Percentiles rank a stretch among this genome's conserved stretches.
These are phyloP conservation scores for Colletotrichum filicis DNA, from an alignment of 2,329 filamentous ascomycete genomes.

Conservation along the genomic window DNA sequence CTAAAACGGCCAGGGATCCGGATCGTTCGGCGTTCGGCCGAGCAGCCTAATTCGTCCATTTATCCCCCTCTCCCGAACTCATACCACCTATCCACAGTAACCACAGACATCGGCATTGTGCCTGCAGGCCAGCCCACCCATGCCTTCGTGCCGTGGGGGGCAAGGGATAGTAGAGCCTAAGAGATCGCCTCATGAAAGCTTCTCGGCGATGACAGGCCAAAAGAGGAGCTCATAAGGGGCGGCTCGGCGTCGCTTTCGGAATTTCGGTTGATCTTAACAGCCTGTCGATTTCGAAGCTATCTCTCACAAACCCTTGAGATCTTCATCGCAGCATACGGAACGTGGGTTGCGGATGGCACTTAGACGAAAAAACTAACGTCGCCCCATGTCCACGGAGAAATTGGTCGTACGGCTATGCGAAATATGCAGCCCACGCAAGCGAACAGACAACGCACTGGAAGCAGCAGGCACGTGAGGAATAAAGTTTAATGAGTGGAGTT, in stretches of 20 bases:
- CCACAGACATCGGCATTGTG: slow-evolving; percentile 10
- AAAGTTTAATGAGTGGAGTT: slow-evolving; percentile 23
- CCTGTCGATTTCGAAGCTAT: neutral
- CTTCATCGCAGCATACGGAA: neutral
- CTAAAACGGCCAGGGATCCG: slow-evolving; percentile 2
- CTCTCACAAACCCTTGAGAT: neutral
- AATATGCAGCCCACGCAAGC: neutral
- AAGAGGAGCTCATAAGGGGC: neutral
- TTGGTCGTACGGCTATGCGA: neutral
- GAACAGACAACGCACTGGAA: neutral
- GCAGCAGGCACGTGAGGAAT: neutral
- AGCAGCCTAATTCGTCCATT: neutral
- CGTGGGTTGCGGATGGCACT: neutral
- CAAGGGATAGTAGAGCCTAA: neutral
- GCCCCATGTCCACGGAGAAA: neutral
- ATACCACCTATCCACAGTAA: neutral
- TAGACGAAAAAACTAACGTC: too few relatives aligned
- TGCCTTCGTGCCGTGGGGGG: neutral
- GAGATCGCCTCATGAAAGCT: neutral
- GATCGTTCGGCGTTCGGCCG: slow-evolving; percentile 1
- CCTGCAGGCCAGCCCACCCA: neutral
- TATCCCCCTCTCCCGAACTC: neutral
- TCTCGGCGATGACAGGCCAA: neutral
- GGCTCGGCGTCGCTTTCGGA: too few relatives aligned
- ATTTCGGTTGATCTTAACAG: neutral